A percentile compares a stretch with the other conserved stretches of the same genome.
phyloP scores from a whole-genome alignment of 108 stramenopile genomes.

The Nitzschia putrida region DNA sequence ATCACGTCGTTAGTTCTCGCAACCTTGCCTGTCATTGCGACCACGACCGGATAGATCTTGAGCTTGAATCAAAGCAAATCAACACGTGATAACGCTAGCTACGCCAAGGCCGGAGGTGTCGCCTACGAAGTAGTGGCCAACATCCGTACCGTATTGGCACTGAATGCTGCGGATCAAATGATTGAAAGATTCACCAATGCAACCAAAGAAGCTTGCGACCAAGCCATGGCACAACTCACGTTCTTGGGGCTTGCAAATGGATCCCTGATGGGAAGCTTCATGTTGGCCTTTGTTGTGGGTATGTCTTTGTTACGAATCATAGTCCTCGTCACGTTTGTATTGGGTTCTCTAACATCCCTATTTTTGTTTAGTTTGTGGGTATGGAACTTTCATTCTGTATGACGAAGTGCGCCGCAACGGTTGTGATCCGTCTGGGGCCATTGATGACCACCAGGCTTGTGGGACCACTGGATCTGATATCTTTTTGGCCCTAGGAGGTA shows the following conservation, averaged over 20 bases:
- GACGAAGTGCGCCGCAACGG: constrained; percentile 30
- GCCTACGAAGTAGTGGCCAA: constrained; percentile 37
- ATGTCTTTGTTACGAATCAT: constrained; percentile 19
- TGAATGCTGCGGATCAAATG: constrained; percentile 50
- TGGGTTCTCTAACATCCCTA: neutral
- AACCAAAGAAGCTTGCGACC: constrained; percentile 37
- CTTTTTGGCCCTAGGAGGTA: constrained; percentile 52
- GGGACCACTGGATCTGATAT: constrained; percentile 36
- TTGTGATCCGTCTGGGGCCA: constrained; percentile 54
- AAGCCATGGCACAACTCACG: constrained; percentile 14
- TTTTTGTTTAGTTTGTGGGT: constrained; percentile 3
- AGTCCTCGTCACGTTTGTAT: neutral
- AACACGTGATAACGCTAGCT: constrained; percentile 34
- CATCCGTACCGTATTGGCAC: constrained; percentile 52
- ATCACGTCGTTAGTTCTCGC: constrained; percentile 27
- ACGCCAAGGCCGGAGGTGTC: constrained; percentile 48
- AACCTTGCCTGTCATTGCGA: constrained; percentile 44
- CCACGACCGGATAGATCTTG: constrained; percentile 16
- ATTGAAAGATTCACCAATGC: constrained; percentile 41
- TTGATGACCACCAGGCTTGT: constrained; percentile 33
- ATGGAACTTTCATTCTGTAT: constrained; percentile 34
- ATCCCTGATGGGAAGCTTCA: constrained; percentile 36
- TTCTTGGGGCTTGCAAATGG: constrained; percentile 53
- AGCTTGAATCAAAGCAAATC: constrained; percentile 36
- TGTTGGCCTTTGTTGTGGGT: constrained; percentile 24